Evolutionary conservation across 495 filamentous ascomycete genomes (phyloP).

Genomic region (Cercophora newfieldiana): DNA sequence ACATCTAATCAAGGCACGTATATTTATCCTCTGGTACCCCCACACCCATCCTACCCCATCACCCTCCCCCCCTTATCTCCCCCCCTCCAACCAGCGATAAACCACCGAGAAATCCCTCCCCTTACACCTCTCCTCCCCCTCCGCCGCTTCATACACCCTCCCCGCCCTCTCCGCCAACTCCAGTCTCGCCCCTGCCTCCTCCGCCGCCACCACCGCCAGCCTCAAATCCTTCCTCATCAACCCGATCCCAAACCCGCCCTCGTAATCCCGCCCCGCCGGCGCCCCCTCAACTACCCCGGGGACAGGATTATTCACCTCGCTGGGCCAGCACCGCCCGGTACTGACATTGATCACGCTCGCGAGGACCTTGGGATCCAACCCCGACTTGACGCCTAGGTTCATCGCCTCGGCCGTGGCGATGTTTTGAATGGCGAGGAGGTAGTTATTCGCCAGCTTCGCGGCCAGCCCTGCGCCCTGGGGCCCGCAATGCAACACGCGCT

Average conservation of each 20-base stretch:
- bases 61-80: constrained; percentile 30
- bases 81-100: constrained; percentile 69
- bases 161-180: constrained; percentile 63
- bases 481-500: constrained; percentile 77
- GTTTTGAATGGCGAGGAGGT: constrained; percentile 87
- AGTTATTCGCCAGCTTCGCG: constrained; percentile 91
- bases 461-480: constrained; percentile 76
- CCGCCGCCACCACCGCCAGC: constrained; percentile 71
- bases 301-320: constrained; percentile 89
- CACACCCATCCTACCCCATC: background rate
- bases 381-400: constrained; percentile 84
- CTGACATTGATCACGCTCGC: constrained; percentile 81
- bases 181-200: constrained; percentile 64
- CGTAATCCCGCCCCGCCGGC: constrained; percentile 71
- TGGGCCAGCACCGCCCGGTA: constrained; percentile 88
- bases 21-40: no score
- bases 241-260: constrained; percentile 78
- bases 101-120: constrained; percentile 85
- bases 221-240: constrained; percentile 84
- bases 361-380: constrained; percentile 76
- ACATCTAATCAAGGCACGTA: no score
- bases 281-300: constrained; percentile 75
- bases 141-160: constrained; percentile 65
- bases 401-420: constrained; percentile 92
- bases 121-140: constrained; percentile 59